phyloP scores from a whole-genome alignment of 73 alveolate genomes.

The Tetrahymena malaccensis region DNA sequence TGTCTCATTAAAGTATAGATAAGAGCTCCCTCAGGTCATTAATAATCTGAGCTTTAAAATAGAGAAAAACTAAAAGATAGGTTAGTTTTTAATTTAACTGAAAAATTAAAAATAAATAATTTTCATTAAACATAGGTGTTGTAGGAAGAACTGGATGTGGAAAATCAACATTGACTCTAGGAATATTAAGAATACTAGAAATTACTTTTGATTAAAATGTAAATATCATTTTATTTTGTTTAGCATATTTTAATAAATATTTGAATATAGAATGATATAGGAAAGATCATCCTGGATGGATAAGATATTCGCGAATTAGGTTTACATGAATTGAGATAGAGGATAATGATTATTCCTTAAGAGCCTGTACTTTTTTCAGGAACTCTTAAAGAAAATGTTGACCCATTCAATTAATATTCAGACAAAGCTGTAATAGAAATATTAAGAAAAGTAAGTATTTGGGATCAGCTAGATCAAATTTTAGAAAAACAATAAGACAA shows the following conservation, averaged over 20 bases:
- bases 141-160: slow-evolving; percentile 97
- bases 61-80: not conserved
- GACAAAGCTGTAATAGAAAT: slow-evolving; percentile 47
- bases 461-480: not conserved
- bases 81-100: not conserved
- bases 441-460: not conserved
- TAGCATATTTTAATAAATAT: not conserved
- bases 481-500: not conserved
- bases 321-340: slow-evolving; percentile 61
- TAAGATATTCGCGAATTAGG: slow-evolving; percentile 59
- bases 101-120: not conserved
- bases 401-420: slow-evolving; percentile 56
- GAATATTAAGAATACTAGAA: slow-evolving; percentile 78
- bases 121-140: slow-evolving; percentile 56
- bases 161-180: slow-evolving; percentile 74
- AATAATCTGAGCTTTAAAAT: not conserved
- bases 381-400: slow-evolving; percentile 84
- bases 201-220: slow-evolving; percentile 19
- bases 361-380: slow-evolving; percentile 88
- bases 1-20: not conserved
- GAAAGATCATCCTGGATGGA: slow-evolving; percentile 71
- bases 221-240: not conserved
- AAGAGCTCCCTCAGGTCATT: not conserved
- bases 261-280: not conserved
- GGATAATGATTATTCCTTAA: slow-evolving; percentile 84